Conservation (phyloP, 2,329 filamentous ascomycete species). For the Paraphoma chrysanthemicola region DNA sequence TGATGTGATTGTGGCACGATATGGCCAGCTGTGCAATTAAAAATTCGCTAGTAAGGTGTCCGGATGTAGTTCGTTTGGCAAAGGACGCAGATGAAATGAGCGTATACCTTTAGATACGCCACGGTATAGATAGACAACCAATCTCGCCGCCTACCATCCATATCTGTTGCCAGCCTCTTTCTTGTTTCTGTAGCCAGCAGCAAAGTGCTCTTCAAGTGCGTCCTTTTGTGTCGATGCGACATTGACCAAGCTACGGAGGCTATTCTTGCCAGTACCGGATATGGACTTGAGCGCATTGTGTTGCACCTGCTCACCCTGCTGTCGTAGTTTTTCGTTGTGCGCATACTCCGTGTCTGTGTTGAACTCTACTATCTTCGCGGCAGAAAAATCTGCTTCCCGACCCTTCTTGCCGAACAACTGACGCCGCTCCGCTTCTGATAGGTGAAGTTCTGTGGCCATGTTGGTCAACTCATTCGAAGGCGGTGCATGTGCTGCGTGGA, state of each 20-base stretch:
- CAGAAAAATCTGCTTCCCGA: slow-evolving; percentile 53
- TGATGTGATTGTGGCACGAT: no score
- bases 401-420: slow-evolving; percentile 82
- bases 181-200: slow-evolving; percentile 77
- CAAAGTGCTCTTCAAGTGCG: slow-evolving; percentile 91
- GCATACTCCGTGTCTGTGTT: slow-evolving; percentile 88
- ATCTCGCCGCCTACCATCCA: slow-evolving; percentile 67
- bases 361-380: slow-evolving; percentile 79
- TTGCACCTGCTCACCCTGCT: slow-evolving; percentile 70
- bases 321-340: slow-evolving; percentile 79
- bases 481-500: slow-evolving; percentile 15
- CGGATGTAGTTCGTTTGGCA: neutral
- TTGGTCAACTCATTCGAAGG: slow-evolving; percentile 66
- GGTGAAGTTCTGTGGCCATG: slow-evolving; percentile 79
- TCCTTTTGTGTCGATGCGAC: slow-evolving; percentile 83
- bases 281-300: slow-evolving; percentile 86
- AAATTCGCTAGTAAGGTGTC: no score
- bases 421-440: slow-evolving; percentile 77
- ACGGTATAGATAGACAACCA: neutral
- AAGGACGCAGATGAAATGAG: neutral
- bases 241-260: slow-evolving; percentile 83
- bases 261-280: slow-evolving; percentile 83
- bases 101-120: neutral
- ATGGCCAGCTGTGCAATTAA: no score
- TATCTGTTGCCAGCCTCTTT: slow-evolving; percentile 83